These are phyloP conservation scores for Nitzschia sp. DNA, from an alignment of 108 stramenopile species.

Conservation along the genomic window DNA sequence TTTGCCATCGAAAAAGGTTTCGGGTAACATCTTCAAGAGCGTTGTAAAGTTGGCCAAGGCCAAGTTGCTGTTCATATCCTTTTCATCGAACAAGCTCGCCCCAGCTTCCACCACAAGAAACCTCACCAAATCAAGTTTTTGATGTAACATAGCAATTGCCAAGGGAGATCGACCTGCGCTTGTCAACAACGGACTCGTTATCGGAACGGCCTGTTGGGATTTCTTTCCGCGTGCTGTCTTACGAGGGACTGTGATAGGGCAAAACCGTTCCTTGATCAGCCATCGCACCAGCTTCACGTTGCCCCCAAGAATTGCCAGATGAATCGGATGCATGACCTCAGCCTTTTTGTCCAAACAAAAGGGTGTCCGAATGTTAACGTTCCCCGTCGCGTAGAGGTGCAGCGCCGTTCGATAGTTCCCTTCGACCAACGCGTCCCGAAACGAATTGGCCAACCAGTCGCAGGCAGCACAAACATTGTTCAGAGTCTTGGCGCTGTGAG, in stretches of 20 bases:
- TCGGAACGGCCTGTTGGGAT: background rate
- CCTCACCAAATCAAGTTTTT: slow-evolving; percentile 49
- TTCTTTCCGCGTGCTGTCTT: slow-evolving; percentile 21
- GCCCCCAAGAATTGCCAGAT: slow-evolving; percentile 54
- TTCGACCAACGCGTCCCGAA: slow-evolving; percentile 46
- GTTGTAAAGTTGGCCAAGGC: slow-evolving; percentile 25
- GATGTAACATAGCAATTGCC: slow-evolving; percentile 51
- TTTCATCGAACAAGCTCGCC: slow-evolving; percentile 50
- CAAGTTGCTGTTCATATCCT: slow-evolving; percentile 22
- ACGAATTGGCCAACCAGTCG: slow-evolving; percentile 38
- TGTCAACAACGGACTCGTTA: slow-evolving; percentile 48
- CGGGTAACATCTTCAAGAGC: slow-evolving; percentile 19
- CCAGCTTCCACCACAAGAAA: slow-evolving; percentile 57
- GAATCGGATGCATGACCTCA: slow-evolving; percentile 47
- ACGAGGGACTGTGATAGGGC: slow-evolving; percentile 7
- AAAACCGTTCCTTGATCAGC: slow-evolving; percentile 53
- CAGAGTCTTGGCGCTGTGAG: slow-evolving; percentile 40
- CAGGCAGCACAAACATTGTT: slow-evolving; percentile 50
- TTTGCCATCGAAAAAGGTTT: slow-evolving; percentile 18
- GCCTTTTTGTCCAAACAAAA: slow-evolving; percentile 35
- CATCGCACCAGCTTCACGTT: slow-evolving; percentile 47
- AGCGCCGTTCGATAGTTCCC: slow-evolving; percentile 42
- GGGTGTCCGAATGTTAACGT: slow-evolving; percentile 56
- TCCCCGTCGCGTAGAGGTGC: slow-evolving; percentile 56
- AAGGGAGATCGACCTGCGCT: slow-evolving; percentile 59